A percentile compares a stretch with the other conserved stretches of the same genome.
These are phyloP conservation scores for Crithidia mellificae DNA, from an alignment of 208 protist genomes.

Conservation along the genomic window DNA sequence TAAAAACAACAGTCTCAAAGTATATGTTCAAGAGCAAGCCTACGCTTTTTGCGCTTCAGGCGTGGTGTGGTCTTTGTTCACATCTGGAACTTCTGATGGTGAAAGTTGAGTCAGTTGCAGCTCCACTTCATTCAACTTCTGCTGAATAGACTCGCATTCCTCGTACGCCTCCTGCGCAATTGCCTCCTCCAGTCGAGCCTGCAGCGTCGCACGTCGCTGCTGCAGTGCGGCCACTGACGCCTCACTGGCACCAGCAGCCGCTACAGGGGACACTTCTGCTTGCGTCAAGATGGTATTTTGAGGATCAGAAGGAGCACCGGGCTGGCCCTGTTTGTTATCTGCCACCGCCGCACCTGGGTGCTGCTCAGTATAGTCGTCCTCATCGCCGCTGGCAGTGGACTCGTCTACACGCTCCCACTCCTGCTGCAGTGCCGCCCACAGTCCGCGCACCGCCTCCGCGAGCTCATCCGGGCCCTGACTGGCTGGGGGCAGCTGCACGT, in stretches of 20 bases:
- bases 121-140: slow-evolving; percentile 1
- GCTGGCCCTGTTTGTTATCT: too few species aligned
- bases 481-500: slow-evolving; percentile 11
- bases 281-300: too few species aligned
- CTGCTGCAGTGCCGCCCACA: slow-evolving; percentile 9
- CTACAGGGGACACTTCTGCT: too few species aligned
- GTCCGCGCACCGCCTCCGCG: slow-evolving; percentile 3
- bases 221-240: neutral
- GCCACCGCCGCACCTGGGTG: too few species aligned
- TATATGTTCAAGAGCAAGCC: too few species aligned
- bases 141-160: slow-evolving; percentile 14
- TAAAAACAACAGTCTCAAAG: too few species aligned
- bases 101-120: neutral
- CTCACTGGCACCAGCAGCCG: neutral
- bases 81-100: too few species aligned
- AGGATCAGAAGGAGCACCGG: too few species aligned
- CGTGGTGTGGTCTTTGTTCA: too few species aligned
- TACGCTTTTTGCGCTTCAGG: too few species aligned
- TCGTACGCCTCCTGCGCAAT: slow-evolving; percentile 14
- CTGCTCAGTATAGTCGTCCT: too few species aligned
- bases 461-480: slow-evolving; percentile 23
- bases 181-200: neutral
- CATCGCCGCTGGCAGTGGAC: too few species aligned
- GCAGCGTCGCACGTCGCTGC: neutral
- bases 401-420: slow-evolving; percentile 17